Base-by-base conservation (phyloP, 192 early-diverging fungal species). In the Coemansia sp. region DNA sequence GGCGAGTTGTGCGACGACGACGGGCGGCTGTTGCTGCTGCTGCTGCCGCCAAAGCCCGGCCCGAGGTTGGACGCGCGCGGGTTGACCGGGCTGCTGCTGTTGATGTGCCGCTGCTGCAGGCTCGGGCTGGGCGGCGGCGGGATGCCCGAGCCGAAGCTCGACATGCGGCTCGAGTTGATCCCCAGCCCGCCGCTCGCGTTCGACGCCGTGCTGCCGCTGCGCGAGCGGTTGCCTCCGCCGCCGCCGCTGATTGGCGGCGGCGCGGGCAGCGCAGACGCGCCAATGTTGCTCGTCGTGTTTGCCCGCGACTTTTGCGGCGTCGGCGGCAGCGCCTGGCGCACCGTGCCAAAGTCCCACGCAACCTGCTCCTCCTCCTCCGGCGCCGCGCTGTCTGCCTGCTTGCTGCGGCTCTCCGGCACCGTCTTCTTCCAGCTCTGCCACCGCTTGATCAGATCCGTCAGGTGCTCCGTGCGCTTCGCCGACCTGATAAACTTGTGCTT, bases 401-500 rank as follows among this genome's bases (percentile, higher is more conserved):
- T 68, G 35, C 52, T 55, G 48, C 69, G 69, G 42, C 40, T 62
- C 30, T 79, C 84, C 3, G 83, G 80, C 3, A 81, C 71, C 7
- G 82, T 81, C 48, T 80, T 69, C 54, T 89, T 58, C 89, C 90
- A 95, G 47, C 80, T 81, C 58, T 95, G 88, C 80, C 95, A 89
- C 38, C 86, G 67, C 65, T 92, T 88, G 44, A 92, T 88, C 24
- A 97, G 68, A 35, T 95, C 92, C 18, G 89, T 91, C 50, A 97
- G 66, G 65, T 90, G 90, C 3, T 90, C 88, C 0, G 87, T 86
- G 49, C 93, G 93, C 67, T 92, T 92, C 4, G 91, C 90, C 32
- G 80, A 82, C 19, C 85, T 75, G 42, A 98, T 89, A 64, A 98
- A 98, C 57, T 84, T 80, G 75, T 98, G 93, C 61, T 89, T 91